Conservation (phyloP, 306 rosid genomes). For the Vigna radiata region DNA sequence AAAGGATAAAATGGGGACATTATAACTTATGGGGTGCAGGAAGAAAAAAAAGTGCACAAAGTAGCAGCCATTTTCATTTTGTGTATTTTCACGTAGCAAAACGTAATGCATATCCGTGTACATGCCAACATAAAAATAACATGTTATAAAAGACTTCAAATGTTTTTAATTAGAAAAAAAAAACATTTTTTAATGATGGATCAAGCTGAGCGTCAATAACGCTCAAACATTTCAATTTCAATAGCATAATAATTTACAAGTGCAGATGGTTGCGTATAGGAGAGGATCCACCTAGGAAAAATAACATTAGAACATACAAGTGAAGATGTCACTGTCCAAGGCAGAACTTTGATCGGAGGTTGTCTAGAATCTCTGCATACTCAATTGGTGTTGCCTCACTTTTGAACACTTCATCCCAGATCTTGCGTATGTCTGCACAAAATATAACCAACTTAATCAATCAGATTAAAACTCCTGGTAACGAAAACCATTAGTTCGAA, state of each 20-base stretch:
- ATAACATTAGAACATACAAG: not conserved
- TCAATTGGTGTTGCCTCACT: constrained; percentile 72
- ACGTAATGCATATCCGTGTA: not conserved
- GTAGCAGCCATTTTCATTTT: too few species aligned
- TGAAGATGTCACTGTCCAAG: constrained; percentile 44
- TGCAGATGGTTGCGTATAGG: constrained; percentile 10
- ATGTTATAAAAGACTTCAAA: too few species aligned
- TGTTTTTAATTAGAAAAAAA: too few species aligned
- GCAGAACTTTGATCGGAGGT: constrained; percentile 70
- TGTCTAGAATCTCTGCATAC: constrained; percentile 73
- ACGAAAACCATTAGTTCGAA: not conserved
- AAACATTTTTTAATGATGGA: constrained; percentile 6
- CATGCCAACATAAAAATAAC: not conserved
- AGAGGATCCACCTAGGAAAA: constrained; percentile 1
- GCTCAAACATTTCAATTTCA: constrained; percentile 30
- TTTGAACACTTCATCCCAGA: constrained; percentile 85
- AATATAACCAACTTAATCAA: constrained; percentile 15
- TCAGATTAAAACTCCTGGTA: constrained; percentile 2
- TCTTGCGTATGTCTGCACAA: constrained; percentile 68
- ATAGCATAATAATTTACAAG: constrained; percentile 40
- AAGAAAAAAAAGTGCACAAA: too few species aligned
- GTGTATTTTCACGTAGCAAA: too few species aligned
- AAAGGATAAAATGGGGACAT: too few species aligned
- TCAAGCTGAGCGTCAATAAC: constrained; percentile 20
- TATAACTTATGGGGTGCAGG: too few species aligned